These are phyloP conservation scores for Blastomyces silverae DNA, from an alignment of 2,329 filamentous ascomycete species.

Conservation along the genomic window DNA sequence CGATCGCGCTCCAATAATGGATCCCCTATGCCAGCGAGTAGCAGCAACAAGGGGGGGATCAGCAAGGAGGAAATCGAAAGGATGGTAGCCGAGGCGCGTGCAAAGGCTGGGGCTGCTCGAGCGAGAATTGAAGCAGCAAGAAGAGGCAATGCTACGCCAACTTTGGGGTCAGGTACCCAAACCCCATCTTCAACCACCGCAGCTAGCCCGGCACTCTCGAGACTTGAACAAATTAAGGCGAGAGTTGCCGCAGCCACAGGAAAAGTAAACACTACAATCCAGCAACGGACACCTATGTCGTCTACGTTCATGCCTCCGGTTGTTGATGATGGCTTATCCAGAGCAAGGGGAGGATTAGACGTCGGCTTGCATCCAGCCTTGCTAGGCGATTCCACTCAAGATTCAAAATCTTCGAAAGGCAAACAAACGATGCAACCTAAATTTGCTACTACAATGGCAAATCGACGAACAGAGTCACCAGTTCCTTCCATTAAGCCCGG, in stretches of 20 bases:
- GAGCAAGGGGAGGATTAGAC: conserved; percentile 61
- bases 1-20: conserved; percentile 46
- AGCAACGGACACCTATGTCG: conserved; percentile 42
- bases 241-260: conserved; percentile 68
- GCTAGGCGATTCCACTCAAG: conserved; percentile 43
- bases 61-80: conserved; percentile 43
- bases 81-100: conserved; percentile 44
- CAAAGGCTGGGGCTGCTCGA: conserved; percentile 45
- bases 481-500: conserved; percentile 33
- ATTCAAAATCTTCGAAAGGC: conserved; percentile 39
- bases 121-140: conserved; percentile 40
- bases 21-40: conserved; percentile 40
- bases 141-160: conserved; percentile 25
- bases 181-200: conserved; percentile 29
- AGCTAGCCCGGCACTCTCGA: conserved; percentile 49
- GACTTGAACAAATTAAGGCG: conserved; percentile 70
- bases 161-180: conserved; percentile 33
- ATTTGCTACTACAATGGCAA: conserved; percentile 51
- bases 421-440: conserved; percentile 45
- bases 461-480: conserved; percentile 46
- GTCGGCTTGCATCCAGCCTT: conserved; percentile 73
- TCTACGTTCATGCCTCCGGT: conserved; percentile 36
- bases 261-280: conserved; percentile 38
- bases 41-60: conserved; percentile 28
- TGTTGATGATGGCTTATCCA: conserved; percentile 44